phyloP scores from a whole-genome alignment of 2,329 filamentous ascomycete species.

The Pochonia chlamydosporia region DNA sequence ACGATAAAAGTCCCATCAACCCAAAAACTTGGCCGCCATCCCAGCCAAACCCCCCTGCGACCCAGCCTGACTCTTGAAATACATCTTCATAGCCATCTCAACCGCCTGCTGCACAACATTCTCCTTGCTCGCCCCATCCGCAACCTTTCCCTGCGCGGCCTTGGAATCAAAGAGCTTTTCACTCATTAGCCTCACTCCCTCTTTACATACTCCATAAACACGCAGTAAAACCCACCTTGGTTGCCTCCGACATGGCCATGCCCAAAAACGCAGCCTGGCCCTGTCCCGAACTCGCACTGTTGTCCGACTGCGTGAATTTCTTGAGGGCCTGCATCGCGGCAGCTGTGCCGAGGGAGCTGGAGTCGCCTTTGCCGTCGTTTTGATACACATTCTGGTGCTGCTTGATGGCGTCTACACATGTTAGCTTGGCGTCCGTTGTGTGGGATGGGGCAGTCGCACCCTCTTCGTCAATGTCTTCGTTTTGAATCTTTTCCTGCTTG shows the following conservation, averaged over 20 bases:
- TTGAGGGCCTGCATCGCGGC: constrained; percentile 79
- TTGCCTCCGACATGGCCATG: constrained; percentile 82
- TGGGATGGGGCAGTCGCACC: too few species aligned
- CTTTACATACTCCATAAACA: background rate
- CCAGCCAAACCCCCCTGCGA: constrained; percentile 34
- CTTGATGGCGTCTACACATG: constrained; percentile 59
- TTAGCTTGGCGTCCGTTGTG: too few species aligned
- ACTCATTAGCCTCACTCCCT: background rate
- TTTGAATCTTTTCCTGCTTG: constrained; percentile 42
- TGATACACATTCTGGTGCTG: constrained; percentile 72
- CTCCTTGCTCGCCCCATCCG: constrained; percentile 66
- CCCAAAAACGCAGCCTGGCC: constrained; percentile 77
- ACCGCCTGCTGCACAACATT: constrained; percentile 72
- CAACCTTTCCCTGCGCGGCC: constrained; percentile 45
- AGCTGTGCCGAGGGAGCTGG: constrained; percentile 58
- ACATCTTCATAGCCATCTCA: constrained; percentile 87
- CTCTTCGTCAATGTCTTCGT: constrained; percentile 44
- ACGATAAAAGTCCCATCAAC: background rate
- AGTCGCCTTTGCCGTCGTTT: constrained; percentile 39
- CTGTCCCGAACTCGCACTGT: constrained; percentile 37
- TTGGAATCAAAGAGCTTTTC: constrained; percentile 56
- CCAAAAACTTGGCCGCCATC: constrained; percentile 40
- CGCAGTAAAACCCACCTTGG: constrained; percentile 51
- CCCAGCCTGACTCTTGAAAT: constrained; percentile 68
- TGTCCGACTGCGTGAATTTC: constrained; percentile 61